A percentile compares a stretch with the other conserved stretches of the same genome.
Conservation (phyloP, 352 stramenopile genomes). For the Pythium apleroticum region DNA sequence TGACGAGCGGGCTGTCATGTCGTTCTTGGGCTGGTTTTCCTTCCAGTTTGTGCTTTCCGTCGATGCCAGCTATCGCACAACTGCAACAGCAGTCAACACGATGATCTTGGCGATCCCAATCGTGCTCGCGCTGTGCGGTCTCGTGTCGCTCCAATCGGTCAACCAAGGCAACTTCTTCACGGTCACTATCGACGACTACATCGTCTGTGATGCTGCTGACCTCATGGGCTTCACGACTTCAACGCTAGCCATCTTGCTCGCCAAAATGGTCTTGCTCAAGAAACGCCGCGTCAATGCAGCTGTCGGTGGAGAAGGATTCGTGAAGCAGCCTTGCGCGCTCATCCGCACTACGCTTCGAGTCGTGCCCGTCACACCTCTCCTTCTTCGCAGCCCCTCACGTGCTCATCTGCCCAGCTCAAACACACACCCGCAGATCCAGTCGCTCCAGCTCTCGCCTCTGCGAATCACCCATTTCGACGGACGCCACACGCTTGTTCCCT, state of each 20-base stretch:
- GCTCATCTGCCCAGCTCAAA: neutral
- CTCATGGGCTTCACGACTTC: constrained; percentile 10
- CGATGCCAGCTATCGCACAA: constrained; percentile 9
- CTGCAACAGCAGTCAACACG: neutral
- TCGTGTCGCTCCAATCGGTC: constrained; percentile 3
- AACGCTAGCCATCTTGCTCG: constrained; percentile 5
- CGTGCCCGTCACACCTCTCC: neutral
- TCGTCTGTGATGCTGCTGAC: constrained; percentile 2
- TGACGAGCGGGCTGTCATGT: constrained; percentile 9
- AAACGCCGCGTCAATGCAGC: neutral
- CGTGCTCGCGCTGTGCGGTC: neutral
- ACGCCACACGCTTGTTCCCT: constrained; percentile 8
- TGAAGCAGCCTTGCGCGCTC: neutral
- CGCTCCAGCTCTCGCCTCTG: constrained; percentile 5
- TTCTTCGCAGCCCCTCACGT: neutral
- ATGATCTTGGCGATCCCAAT: constrained; percentile 4
- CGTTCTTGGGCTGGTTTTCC: constrained; percentile 1
- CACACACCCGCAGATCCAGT: neutral
- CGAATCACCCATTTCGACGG: constrained; percentile 4
- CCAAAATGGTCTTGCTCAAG: constrained; percentile 17
- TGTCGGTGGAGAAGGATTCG: neutral
- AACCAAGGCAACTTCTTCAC: constrained; percentile 2
- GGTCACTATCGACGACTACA: neutral
- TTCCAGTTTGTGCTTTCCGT: constrained; percentile 4
- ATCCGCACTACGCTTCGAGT: constrained; percentile 4